phyloP scores from a whole-genome alignment of 192 early-diverging fungal species.

The Gamsiella multidivaricata region DNA sequence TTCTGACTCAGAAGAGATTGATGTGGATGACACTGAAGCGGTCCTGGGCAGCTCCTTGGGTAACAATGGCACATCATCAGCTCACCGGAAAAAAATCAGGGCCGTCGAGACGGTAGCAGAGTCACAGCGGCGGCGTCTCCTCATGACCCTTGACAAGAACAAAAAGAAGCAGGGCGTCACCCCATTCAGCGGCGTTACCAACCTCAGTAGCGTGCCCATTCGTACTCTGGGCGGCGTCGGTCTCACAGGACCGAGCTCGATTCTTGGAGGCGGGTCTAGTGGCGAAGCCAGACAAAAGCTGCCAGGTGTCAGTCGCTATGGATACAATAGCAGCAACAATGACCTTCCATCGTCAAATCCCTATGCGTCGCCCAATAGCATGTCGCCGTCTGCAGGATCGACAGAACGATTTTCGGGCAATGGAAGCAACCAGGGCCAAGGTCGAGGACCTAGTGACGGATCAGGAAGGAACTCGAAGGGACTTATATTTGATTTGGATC shows the following conservation, averaged over 20 bases:
- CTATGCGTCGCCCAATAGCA: neutral
- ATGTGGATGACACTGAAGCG: slow-evolving; percentile 43
- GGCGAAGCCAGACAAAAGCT: slow-evolving; percentile 35
- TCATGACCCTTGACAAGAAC: slow-evolving; percentile 35
- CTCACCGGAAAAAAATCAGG: slow-evolving; percentile 26
- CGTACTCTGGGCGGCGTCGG: slow-evolving; percentile 40
- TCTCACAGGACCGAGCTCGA: neutral
- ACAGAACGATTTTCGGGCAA: slow-evolving; percentile 13
- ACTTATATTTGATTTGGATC: slow-evolving; percentile 21
- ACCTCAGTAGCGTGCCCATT: slow-evolving; percentile 35
- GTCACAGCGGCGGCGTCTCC: slow-evolving; percentile 36
- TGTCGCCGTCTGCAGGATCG: slow-evolving; percentile 16
- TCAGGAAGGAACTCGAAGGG: slow-evolving; percentile 19
- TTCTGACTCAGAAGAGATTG: slow-evolving; percentile 47
- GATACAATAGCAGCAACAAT: neutral
- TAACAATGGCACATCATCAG: neutral
- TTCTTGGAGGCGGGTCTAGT: neutral
- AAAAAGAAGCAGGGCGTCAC: slow-evolving; percentile 27
- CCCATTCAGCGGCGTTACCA: slow-evolving; percentile 10
- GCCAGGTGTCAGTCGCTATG: slow-evolving; percentile 31
- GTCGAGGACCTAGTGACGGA: slow-evolving; percentile 1
- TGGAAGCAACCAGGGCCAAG: slow-evolving; percentile 3
- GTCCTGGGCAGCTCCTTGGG: slow-evolving; percentile 34
- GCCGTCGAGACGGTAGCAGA: slow-evolving; percentile 19
- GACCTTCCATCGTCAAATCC: neutral